Conservation (phyloP, 202 grass and related monocot species). For the Digitaria exilis region DNA sequence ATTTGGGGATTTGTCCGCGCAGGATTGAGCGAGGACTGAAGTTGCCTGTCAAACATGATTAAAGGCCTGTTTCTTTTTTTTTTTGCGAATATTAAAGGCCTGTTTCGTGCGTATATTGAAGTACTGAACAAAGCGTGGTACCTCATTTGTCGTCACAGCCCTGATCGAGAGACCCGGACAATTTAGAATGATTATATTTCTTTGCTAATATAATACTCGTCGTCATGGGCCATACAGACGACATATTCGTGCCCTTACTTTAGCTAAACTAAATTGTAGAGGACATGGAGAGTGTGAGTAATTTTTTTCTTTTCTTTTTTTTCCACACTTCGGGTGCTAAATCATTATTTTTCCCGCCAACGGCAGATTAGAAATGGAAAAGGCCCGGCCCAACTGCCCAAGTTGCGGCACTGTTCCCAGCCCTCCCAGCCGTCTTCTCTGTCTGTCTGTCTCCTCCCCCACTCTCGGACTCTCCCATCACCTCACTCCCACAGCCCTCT, state of each 20-base stretch:
- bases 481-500: background rate
- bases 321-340: background rate
- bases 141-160: background rate
- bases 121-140: background rate
- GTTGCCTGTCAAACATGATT: background rate
- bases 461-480: background rate
- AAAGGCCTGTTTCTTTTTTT: no score
- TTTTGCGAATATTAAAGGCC: no score
- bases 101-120: no score
- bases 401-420: background rate
- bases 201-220: no score
- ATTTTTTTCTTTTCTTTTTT: no score
- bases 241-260: no score
- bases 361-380: background rate
- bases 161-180: background rate
- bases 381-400: slow-evolving; percentile 25
- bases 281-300: background rate
- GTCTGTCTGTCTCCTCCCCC: background rate
- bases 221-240: no score
- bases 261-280: no score
- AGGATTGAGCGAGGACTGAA: background rate
- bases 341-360: slow-evolving; percentile 26
- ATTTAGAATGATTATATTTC: background rate
- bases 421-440: background rate
- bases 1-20: background rate